Evolutionary conservation across 179 eudicot genomes (phyloP), one percentile per base, ranked within the genome.

Genomic region (Carnegiea gigantea): DNA sequence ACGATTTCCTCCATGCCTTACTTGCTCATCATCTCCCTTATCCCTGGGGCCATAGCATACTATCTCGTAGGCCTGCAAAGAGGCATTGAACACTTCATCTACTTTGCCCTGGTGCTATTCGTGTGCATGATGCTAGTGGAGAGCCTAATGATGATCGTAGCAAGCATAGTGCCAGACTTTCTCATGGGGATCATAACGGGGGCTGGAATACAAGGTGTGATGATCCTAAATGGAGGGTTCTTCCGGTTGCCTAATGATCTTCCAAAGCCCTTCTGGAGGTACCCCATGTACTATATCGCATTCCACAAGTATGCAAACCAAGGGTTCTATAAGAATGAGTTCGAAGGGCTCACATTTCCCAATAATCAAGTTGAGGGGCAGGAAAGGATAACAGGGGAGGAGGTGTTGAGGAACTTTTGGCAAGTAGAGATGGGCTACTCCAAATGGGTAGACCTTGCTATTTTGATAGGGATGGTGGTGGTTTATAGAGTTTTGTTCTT

Each of bases 291-390:
- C 85, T 89, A 92, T 72, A 86, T 93, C 20, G 82, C 93, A 2
- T 92, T 92, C 72, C 92, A 90, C 80, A 93, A 83, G 85, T 92
- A n/a, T n/a, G 92, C 88, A 0, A 51, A 72, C 20, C 88, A 92
- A 89, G 95, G 95, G 23, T 83, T 92, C 62, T 93, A 84, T 79
- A 93, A 93, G 86, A 93, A 93, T 30, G 97, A 93, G 85, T 93
- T 89, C 48, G 54, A 78, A 76, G 97, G 97, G 17, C 78, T 89
- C 14, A 76, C 38, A 4, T 93, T 91, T 30, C 89, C 90, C 0
- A 83, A 78, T 75, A 44, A 17, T 49, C 81, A 72, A 74, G 59
- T 51, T 0, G 86, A 88, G 4, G 90, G 85, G 17, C 51, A 77
- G 4, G 84, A 44, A 5, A 57, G 23, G 0, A 75, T 93, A 30